Base-by-base conservation (phyloP, 352 stramenopile genomes). In the Saprolegnia diclina region DNA sequence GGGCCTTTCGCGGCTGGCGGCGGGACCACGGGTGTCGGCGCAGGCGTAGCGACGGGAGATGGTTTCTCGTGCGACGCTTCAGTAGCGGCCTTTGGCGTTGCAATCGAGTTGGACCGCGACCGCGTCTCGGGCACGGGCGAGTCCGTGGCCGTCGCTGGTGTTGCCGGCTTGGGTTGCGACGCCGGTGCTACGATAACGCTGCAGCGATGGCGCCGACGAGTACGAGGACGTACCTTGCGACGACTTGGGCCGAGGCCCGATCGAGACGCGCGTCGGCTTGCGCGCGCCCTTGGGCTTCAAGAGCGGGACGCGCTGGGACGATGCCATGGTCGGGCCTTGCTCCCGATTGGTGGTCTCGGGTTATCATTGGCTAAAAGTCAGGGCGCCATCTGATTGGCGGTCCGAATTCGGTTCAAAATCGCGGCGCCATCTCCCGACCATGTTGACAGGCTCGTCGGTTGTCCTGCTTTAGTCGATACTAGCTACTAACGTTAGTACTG, bases 261-360 rank as follows among this genome's bases (percentile, higher is more conserved):
- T 91, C 45, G 85, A 80, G 50, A 89, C 65, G 1, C 85, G 81
- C 56, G 81, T 83, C 0, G 82, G 79, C 73, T 91, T 92, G 68
- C 83, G 80, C 52, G 76, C 70, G 57, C 89, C 89, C 72, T 79
- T 85, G 67, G 86, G 86, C 13, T 89, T 74, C 44, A 94, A 72
- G 63, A 94, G 77, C 71, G 85, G 85, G 54, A 94, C 85, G 35
- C 85, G 85, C 56, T 69, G 42, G 53, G 63, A 69, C 57, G 57
- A 22, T 46, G 82, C 89, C 69, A 38, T 61, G 45, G 6, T 22
- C 22, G 40, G 44, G 44, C 7, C 10, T 22, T 53, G 46, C 13
- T 56, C 18, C 13, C 26, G 42, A 54, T 40, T 22, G 21, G 55
- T 65, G 21, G 22, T 24, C 24, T 65, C 44, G 52, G 42, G 22